These are phyloP conservation scores for Globisporangium apiculatum DNA, from an alignment of 352 stramenopile species.

Conservation along the genomic window DNA sequence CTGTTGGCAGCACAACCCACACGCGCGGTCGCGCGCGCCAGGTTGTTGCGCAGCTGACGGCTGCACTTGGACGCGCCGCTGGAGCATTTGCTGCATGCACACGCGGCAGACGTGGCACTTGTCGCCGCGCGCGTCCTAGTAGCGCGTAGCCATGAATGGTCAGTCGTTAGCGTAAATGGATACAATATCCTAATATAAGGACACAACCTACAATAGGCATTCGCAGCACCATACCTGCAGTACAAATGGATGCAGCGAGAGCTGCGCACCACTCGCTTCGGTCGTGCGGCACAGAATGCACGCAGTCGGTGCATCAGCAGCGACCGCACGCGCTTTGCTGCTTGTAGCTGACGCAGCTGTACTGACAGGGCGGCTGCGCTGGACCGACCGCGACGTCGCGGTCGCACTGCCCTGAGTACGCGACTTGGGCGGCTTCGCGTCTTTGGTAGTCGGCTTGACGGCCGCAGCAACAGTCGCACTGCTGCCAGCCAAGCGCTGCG, in stretches of 20 bases:
- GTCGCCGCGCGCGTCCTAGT: constrained; percentile 42
- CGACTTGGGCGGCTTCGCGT: neutral
- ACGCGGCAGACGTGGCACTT: constrained; percentile 52
- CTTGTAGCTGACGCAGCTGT: neutral
- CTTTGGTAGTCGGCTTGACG: neutral
- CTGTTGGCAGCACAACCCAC: constrained; percentile 36
- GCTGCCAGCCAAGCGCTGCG: too few relatives aligned
- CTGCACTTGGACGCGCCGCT: constrained; percentile 22
- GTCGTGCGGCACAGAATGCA: constrained; percentile 46
- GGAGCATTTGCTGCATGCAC: constrained; percentile 50
- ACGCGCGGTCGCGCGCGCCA: constrained; percentile 21
- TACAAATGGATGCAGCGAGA: constrained; percentile 65
- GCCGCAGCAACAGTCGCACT: too few relatives aligned
- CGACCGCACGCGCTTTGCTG: neutral
- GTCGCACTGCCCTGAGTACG: constrained; percentile 5
- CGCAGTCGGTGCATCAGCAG: neutral
- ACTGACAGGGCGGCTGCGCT: neutral
- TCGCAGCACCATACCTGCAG: constrained; percentile 34
- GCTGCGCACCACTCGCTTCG: constrained; percentile 12
- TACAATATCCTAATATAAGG: too few relatives aligned
- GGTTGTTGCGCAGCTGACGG: neutral
- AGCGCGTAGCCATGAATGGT: too few relatives aligned
- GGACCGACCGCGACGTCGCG: constrained; percentile 4
- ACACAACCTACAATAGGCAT: too few relatives aligned
- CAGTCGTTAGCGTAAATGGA: too few relatives aligned